Evolutionary conservation across 495 filamentous ascomycete genomes (phyloP).

Genomic region (Podospora tetraspora): DNA sequence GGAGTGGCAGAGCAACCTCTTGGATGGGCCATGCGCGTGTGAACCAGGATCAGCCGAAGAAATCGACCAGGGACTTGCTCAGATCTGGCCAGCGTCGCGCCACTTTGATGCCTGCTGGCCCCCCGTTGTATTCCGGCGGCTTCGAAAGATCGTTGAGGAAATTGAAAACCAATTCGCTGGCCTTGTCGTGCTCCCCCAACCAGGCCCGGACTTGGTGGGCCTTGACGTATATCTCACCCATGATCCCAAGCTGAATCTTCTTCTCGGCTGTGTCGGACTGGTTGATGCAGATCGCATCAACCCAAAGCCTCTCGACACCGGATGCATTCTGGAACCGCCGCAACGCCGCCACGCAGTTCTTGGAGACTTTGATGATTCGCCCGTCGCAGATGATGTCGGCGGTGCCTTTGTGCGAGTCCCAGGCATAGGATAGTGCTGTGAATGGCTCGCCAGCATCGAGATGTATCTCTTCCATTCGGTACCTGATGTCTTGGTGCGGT

Average conservation of each 20-base stretch:
- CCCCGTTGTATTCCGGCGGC: neutral
- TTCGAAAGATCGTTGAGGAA: neutral
- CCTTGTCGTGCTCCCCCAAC: neutral
- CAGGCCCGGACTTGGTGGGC: neutral
- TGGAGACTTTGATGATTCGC: neutral
- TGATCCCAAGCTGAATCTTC: neutral
- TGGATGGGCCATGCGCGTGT: neutral
- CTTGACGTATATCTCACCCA: neutral
- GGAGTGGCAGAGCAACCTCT: neutral
- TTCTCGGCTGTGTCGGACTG: neutral
- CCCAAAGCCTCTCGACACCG: neutral
- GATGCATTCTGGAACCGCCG: neutral
- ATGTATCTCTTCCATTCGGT: too few relatives aligned
- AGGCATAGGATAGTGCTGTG: neutral
- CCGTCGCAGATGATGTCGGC: neutral
- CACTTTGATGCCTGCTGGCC: neutral
- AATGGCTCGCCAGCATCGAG: too few relatives aligned
- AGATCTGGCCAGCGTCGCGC: neutral
- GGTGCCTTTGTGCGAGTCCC: neutral
- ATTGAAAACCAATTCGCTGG: neutral
- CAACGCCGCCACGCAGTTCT: neutral
- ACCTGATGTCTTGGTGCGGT: too few relatives aligned
- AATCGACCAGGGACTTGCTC: neutral
- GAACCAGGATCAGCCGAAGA: neutral
- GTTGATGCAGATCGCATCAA: neutral